These are phyloP conservation scores for Botrytis paeoniae DNA, from an alignment of 2,329 filamentous ascomycete genomes.

Conservation along the genomic window DNA sequence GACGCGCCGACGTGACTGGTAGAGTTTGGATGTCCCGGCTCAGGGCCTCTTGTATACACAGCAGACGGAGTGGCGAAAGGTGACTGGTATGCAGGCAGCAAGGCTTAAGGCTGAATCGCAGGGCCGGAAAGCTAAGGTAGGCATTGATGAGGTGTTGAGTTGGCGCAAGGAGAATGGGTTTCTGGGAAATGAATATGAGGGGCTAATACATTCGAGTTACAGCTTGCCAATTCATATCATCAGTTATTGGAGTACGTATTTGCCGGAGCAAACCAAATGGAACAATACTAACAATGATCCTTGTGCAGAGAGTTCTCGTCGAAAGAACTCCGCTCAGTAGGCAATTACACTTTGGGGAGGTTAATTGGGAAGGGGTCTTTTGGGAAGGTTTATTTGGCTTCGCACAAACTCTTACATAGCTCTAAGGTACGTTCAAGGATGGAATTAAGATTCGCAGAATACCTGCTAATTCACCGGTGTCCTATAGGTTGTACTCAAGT, in stretches of 20 bases:
- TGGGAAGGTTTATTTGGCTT: conserved; percentile 94
- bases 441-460: conserved; percentile 19
- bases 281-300: conserved; percentile 30
- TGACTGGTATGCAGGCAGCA: conserved; percentile 45
- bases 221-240: conserved; percentile 97
- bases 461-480: conserved; percentile 10
- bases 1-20: conserved; percentile 11
- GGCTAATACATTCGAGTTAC: conserved; percentile 28
- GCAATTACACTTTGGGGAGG: conserved; percentile 88
- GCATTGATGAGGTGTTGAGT: background rate
- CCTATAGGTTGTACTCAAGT: conserved; percentile 89
- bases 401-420: conserved; percentile 96
- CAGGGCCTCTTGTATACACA: conserved; percentile 29
- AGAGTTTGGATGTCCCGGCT: conserved; percentile 20
- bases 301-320: conserved; percentile 80
- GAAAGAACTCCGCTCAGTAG: conserved; percentile 85
- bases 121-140: conserved; percentile 60
- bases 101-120: conserved; percentile 57
- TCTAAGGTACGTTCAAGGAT: conserved; percentile 70
- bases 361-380: conserved; percentile 98
- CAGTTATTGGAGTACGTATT: conserved; percentile 84
- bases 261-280: background rate
- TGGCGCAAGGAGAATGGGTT: conserved; percentile 22
- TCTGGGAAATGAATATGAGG: conserved; percentile 31
- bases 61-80: conserved; percentile 37